Percentiles rank a stretch among this genome's conserved stretches.
phyloP scores from a whole-genome alignment of 192 early-diverging fungal genomes.

The Rhizophagus prolifer region DNA sequence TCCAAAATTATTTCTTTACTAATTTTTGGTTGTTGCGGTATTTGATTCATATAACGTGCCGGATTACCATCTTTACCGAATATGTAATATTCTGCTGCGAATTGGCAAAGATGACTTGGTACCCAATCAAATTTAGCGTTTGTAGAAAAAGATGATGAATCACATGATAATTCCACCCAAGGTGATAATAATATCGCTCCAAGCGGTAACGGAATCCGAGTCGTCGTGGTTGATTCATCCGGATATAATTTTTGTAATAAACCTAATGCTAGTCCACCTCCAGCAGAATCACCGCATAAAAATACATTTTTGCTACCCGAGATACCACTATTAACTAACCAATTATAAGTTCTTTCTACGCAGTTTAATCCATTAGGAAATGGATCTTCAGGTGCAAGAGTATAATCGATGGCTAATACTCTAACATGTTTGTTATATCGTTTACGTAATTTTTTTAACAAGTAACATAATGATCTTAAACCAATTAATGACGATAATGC shows the following conservation, averaged over 20 bases:
- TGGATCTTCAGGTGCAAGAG: conserved; percentile 4
- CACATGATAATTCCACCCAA: conserved; percentile 24
- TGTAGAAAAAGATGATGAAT: not conserved
- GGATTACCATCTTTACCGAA: conserved; percentile 11
- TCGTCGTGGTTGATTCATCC: not conserved
- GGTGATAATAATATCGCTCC: conserved; percentile 17
- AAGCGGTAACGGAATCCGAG: not conserved
- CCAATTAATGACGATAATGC: not conserved
- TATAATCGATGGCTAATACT: conserved; percentile 8
- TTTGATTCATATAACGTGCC: not conserved
- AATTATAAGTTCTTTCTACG: not conserved
- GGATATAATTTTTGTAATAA: not conserved
- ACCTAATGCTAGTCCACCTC: not conserved
- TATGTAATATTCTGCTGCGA: conserved; percentile 13
- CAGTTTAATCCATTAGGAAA: not conserved
- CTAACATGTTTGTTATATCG: conserved; percentile 8
- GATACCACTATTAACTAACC: conserved; percentile 7
- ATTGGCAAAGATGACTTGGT: not conserved
- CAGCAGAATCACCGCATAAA: conserved; percentile 14
- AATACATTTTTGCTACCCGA: conserved; percentile 3
- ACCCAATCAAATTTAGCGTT: conserved; percentile 14
- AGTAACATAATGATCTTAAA: conserved; percentile 7
- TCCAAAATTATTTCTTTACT: not conserved
- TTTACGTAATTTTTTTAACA: conserved; percentile 15
- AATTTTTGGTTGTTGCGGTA: not conserved